phyloP scores from a whole-genome alignment of 2,329 filamentous ascomycete genomes.

The Phialemonium atrogriseum region DNA sequence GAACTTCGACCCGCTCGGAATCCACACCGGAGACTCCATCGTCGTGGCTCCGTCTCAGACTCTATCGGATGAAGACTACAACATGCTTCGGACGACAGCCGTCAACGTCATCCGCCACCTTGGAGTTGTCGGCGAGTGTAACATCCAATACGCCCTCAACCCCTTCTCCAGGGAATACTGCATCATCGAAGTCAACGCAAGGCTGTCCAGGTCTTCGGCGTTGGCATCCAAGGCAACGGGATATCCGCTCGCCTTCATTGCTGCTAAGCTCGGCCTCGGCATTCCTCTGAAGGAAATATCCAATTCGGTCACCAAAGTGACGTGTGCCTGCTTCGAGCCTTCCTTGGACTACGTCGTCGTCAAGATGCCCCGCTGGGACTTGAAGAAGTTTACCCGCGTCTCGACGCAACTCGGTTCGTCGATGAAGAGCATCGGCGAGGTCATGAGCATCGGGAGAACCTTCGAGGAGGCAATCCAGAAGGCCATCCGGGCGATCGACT shows the following conservation, averaged over 20 bases:
- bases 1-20: conserved; percentile 97
- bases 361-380: conserved; percentile 97
- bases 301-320: conserved; percentile 92
- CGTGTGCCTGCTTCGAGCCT: conserved; percentile 96
- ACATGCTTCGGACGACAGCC: conserved; percentile 95
- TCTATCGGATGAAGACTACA: conserved; percentile 94
- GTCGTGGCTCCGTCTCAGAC: conserved; percentile 97
- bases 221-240: conserved; percentile 95
- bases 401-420: conserved; percentile 93
- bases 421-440: conserved; percentile 99
- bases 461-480: conserved; percentile 99
- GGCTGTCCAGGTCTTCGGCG: conserved; percentile 89
- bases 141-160: conserved; percentile 97
- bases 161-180: conserved; percentile 94
- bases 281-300: conserved; percentile 95
- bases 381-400: conserved; percentile 97
- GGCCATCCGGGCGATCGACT: conserved; percentile 90
- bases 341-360: conserved; percentile 97
- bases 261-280: conserved; percentile 88
- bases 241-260: conserved; percentile 92
- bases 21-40: conserved; percentile 96
- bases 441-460: conserved; percentile 94
- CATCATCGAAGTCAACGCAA: conserved; percentile 98
- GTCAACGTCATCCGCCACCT: conserved; percentile 96
- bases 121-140: conserved; percentile 96